A percentile compares a stretch with the other conserved stretches of the same genome.
phyloP scores from a whole-genome alignment of 2,329 filamentous ascomycete species.

The Talaromyces sp. region DNA sequence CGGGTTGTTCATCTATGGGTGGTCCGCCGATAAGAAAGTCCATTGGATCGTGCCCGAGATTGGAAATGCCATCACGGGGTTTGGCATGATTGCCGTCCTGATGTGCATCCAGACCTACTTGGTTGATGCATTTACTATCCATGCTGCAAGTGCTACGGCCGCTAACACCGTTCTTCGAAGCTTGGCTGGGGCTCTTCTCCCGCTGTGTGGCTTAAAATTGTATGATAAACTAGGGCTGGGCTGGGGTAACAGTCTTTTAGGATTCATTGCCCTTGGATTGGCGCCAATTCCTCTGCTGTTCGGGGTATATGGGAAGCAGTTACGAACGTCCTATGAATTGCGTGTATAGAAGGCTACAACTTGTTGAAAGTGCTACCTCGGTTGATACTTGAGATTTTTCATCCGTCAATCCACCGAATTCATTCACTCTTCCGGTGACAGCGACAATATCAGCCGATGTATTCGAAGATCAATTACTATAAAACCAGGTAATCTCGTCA shows the following conservation, averaged over 20 bases:
- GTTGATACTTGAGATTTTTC: too few relatives aligned
- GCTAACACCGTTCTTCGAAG: not conserved
- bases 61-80: slow-evolving; percentile 40
- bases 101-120: not conserved
- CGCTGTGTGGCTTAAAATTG: not conserved
- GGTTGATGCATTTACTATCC: not conserved
- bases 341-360: too few relatives aligned
- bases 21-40: slow-evolving; percentile 37
- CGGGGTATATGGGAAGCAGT: too few relatives aligned
- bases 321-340: too few relatives aligned
- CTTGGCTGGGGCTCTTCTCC: not conserved
- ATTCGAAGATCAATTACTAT: too few relatives aligned
- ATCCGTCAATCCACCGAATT: too few relatives aligned
- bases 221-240: not conserved
- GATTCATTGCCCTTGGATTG: not conserved
- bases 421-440: too few relatives aligned
- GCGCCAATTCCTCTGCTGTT: too few relatives aligned
- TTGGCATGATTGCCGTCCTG: slow-evolving; percentile 27
- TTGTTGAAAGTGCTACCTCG: too few relatives aligned
- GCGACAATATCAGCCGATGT: too few relatives aligned
- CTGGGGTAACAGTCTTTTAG: slow-evolving; percentile 1
- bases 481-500: too few relatives aligned
- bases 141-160: not conserved
- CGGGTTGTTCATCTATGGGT: slow-evolving; percentile 48
- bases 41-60: slow-evolving; percentile 47